These are phyloP conservation scores for Chernovozyma sophiae-reginae DNA, from an alignment of 1,139 yeast species.

Conservation along the genomic window DNA sequence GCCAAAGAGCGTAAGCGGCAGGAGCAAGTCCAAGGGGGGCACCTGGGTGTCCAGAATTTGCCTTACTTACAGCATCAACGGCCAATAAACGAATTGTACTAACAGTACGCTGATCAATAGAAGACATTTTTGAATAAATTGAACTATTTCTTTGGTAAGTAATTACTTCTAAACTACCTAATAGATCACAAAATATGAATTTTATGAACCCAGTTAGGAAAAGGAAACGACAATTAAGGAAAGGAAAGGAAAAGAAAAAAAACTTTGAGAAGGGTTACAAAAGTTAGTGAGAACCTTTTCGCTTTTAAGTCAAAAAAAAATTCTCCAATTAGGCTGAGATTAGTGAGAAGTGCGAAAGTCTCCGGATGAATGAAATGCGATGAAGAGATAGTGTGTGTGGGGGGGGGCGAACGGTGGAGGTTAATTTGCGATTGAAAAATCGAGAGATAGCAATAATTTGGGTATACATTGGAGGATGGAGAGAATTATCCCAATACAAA, in stretches of 20 bases:
- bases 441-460: too few relatives aligned
- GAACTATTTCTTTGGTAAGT: too few relatives aligned
- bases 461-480: too few relatives aligned
- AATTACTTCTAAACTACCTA: too few relatives aligned
- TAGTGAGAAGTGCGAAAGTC: background rate
- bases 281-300: too few relatives aligned
- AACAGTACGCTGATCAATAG: slow-evolving; percentile 72
- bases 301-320: background rate
- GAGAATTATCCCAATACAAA: too few relatives aligned
- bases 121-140: slow-evolving; percentile 8
- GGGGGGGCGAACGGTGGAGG: background rate
- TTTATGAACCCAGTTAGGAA: background rate
- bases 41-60: slow-evolving; percentile 99
- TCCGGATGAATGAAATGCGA: slow-evolving; percentile 5
- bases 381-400: background rate
- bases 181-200: background rate
- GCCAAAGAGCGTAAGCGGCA: slow-evolving; percentile 65
- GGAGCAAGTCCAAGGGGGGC: slow-evolving; percentile 98
- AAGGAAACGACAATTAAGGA: background rate
- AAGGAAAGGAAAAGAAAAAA: background rate
- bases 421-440: too few relatives aligned
- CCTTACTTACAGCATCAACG: slow-evolving; percentile 82
- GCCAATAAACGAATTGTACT: slow-evolving; percentile 89
- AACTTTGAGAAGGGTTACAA: too few relatives aligned
- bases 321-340: background rate